A percentile compares a stretch with the other conserved stretches of the same genome.
phyloP scores from a whole-genome alignment of 2,329 filamentous ascomycete species.

The Malbranchea cinnamomea region DNA sequence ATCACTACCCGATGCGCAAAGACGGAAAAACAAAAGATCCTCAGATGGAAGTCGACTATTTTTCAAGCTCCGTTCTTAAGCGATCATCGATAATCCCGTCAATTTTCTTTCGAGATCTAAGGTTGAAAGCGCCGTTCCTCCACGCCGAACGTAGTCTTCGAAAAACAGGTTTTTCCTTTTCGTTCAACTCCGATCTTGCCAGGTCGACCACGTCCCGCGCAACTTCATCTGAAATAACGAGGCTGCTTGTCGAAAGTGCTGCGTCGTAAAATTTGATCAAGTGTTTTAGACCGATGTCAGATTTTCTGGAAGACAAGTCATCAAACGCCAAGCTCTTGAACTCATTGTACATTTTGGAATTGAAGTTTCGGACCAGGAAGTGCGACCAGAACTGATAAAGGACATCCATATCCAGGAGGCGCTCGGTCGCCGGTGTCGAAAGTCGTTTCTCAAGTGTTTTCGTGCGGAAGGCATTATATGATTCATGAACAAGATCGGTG shows the following conservation, averaged over 20 bases:
- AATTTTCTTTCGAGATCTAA: constrained; percentile 43
- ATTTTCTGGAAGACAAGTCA: constrained; percentile 40
- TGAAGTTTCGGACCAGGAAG: constrained; percentile 59
- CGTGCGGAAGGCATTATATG: constrained; percentile 33
- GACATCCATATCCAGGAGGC: constrained; percentile 38
- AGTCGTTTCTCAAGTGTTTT: constrained; percentile 37
- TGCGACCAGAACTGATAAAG: constrained; percentile 64
- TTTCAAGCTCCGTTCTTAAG: constrained; percentile 38
- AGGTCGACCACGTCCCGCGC: constrained; percentile 41
- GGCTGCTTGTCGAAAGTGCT: constrained; percentile 36
- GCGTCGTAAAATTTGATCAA: constrained; percentile 52
- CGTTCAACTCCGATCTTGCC: constrained; percentile 33
- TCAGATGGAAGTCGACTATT: constrained; percentile 15
- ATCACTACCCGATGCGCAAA: background rate
- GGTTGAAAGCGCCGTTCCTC: constrained; percentile 38
- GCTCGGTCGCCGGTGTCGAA: constrained; percentile 22
- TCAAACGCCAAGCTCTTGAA: constrained; percentile 53
- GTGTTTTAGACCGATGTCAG: constrained; percentile 43
- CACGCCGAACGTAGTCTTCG: constrained; percentile 37
- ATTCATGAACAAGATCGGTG: constrained; percentile 32
- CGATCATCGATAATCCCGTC: constrained; percentile 36
- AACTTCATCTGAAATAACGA: constrained; percentile 33
- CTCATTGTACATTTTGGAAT: constrained; percentile 59
- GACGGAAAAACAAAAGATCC: constrained; percentile 6
- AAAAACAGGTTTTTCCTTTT: constrained; percentile 32